These are phyloP conservation scores for Chaetomium cochliodes DNA, from an alignment of 495 filamentous ascomycete genomes.

Conservation along the genomic window DNA sequence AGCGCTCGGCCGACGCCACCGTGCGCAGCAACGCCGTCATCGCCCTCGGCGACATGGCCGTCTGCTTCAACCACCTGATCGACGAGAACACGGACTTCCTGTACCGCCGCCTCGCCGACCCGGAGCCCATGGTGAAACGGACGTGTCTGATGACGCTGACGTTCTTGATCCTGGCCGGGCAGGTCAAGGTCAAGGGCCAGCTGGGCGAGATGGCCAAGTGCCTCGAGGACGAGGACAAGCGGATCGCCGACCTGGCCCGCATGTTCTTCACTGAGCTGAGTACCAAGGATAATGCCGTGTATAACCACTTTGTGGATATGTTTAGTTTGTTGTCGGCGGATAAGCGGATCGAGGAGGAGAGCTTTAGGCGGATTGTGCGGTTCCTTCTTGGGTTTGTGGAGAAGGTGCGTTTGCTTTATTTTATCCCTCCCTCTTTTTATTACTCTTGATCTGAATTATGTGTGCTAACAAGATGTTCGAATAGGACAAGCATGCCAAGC, in stretches of 20 bases:
- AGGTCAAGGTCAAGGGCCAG: conserved; percentile 99
- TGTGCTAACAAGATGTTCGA: conserved; percentile 4
- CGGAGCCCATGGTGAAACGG: conserved; percentile 85
- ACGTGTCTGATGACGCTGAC: conserved; percentile 99
- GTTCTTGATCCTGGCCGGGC: conserved; percentile 93
- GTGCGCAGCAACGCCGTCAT: conserved; percentile 95
- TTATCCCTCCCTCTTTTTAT: neutral
- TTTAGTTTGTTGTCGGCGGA: conserved; percentile 89
- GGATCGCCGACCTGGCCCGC: conserved; percentile 84
- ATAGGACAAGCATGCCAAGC: conserved; percentile 96
- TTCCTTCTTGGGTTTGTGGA: conserved; percentile 95
- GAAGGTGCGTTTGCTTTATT: conserved; percentile 61
- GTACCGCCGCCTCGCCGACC: conserved; percentile 87
- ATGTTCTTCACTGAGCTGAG: conserved; percentile 99
- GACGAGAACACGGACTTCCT: conserved; percentile 99
- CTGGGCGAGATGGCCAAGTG: conserved; percentile 99
- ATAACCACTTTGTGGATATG: conserved; percentile 99
- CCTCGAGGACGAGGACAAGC: conserved; percentile 88
- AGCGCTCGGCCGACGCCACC: conserved; percentile 83
- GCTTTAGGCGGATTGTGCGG: conserved; percentile 79
- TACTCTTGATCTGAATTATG: neutral
- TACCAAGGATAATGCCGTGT: conserved; percentile 98
- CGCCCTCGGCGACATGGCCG: conserved; percentile 96
- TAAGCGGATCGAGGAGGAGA: conserved; percentile 74
- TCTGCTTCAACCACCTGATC: conserved; percentile 98